Evolutionary conservation across 2,329 filamentous ascomycete species (phyloP).

Genomic region (Chrysosporium keratinophilum): DNA sequence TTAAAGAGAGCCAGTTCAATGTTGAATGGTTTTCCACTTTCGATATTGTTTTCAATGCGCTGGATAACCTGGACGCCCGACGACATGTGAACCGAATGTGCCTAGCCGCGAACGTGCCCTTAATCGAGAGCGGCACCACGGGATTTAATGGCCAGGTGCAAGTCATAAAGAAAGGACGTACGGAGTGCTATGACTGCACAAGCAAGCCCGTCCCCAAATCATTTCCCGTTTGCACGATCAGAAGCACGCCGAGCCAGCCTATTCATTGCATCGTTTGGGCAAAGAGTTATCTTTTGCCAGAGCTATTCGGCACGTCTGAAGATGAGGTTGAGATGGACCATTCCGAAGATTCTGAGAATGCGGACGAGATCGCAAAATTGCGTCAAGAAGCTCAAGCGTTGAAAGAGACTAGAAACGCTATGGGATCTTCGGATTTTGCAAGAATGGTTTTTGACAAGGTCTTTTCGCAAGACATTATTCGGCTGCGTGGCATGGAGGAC

Average conservation of each 20-base stretch:
- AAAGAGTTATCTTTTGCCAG: conserved; percentile 90
- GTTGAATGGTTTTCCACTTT: conserved; percentile 81
- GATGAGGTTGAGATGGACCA: conserved; percentile 74
- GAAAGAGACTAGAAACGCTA: conserved; percentile 68
- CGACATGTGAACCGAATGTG: conserved; percentile 98
- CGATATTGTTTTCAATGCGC: conserved; percentile 82
- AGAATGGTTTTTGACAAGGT: conserved; percentile 85
- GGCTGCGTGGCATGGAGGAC: conserved; percentile 76
- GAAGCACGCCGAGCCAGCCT: conserved; percentile 88
- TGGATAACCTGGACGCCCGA: conserved; percentile 89
- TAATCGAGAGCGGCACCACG: conserved; percentile 94
- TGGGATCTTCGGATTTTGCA: conserved; percentile 68
- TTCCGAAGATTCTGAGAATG: conserved; percentile 70
- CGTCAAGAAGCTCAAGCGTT: conserved; percentile 73
- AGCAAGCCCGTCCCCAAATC: conserved; percentile 82
- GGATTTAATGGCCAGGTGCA: conserved; percentile 97
- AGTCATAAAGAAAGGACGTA: conserved; percentile 82
- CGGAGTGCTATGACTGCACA: conserved; percentile 93
- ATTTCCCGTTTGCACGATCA: conserved; percentile 93
- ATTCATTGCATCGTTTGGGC: conserved; percentile 99
- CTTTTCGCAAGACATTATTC: conserved; percentile 71
- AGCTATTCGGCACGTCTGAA: conserved; percentile 86
- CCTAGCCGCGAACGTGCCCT: conserved; percentile 73
- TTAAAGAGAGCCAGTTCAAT: conserved; percentile 80
- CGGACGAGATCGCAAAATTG: conserved; percentile 77